These are phyloP conservation scores for Cajanus cajan DNA, from an alignment of 306 rosid species.

Conservation along the genomic window DNA sequence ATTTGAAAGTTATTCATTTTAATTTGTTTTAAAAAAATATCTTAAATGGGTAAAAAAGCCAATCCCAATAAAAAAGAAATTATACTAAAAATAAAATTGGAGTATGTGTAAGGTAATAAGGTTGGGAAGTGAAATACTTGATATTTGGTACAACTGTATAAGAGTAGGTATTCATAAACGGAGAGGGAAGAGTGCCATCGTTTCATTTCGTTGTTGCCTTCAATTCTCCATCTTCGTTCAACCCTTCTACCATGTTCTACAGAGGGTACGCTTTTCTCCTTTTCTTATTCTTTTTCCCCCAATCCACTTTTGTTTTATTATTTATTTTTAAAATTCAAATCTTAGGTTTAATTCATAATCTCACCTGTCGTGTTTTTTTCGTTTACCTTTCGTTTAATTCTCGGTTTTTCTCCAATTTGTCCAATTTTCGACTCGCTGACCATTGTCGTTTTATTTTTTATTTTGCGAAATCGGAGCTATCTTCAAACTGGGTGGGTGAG, in stretches of 20 bases:
- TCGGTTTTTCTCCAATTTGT: neutral
- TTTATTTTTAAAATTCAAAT: neutral
- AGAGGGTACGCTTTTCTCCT: constrained; percentile 41
- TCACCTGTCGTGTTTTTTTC: neutral
- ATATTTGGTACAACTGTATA: neutral
- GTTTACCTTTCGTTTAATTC: neutral
- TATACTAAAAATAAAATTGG: no score
- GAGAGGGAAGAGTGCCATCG: neutral
- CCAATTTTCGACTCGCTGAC: neutral
- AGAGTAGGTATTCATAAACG: neutral
- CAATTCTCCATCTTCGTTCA: neutral
- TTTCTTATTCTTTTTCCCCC: neutral
- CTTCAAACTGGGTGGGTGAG: neutral
- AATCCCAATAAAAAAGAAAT: no score
- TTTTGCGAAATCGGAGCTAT: neutral
- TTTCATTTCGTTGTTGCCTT: neutral
- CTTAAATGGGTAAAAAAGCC: no score
- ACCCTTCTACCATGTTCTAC: constrained; percentile 47
- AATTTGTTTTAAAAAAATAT: no score
- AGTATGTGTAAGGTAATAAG: no score
- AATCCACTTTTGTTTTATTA: neutral
- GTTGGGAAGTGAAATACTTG: neutral
- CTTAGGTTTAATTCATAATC: constrained; percentile 15
- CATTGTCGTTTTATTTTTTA: neutral
- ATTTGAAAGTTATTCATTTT: no score